These are phyloP conservation scores for Centrapalus pauciflorus DNA, from an alignment of 129 eudicot species.

Conservation along the genomic window DNA sequence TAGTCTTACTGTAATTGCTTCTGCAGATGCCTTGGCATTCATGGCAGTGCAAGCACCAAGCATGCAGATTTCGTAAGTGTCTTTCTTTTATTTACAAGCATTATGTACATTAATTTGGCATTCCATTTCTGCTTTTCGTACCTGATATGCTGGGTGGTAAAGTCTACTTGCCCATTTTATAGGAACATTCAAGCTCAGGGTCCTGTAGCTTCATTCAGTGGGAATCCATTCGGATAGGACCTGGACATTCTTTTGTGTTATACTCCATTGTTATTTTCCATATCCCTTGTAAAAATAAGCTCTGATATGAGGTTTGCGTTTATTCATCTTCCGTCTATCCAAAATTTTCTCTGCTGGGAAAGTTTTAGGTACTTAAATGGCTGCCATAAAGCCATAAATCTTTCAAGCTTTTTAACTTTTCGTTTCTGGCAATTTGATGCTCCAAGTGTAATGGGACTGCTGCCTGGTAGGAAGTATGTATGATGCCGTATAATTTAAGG, in stretches of 20 bases:
- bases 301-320: slow-evolving; percentile 15
- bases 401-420: neutral
- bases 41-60: slow-evolving; percentile 48
- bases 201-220: slow-evolving; percentile 69
- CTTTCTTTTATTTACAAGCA: neutral
- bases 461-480: slow-evolving; percentile 2
- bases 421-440: neutral
- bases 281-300: slow-evolving; percentile 27
- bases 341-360: neutral
- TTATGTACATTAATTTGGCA: neutral
- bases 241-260: slow-evolving; percentile 9
- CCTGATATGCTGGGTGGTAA: too few species aligned
- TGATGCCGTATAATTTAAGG: neutral
- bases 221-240: slow-evolving; percentile 81
- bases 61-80: slow-evolving; percentile 66
- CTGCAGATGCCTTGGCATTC: slow-evolving; percentile 57
- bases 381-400: neutral
- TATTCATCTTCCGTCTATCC: neutral
- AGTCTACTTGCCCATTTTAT: slow-evolving; percentile 19
- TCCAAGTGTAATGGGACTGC: neutral
- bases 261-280: slow-evolving; percentile 5
- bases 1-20: slow-evolving; percentile 18
- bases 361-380: slow-evolving; percentile 10
- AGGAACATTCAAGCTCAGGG: slow-evolving; percentile 71
- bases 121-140: neutral